Evolutionary conservation across 2,329 filamentous ascomycete genomes (phyloP).

Genomic region (Tetracladium maxilliforme): DNA sequence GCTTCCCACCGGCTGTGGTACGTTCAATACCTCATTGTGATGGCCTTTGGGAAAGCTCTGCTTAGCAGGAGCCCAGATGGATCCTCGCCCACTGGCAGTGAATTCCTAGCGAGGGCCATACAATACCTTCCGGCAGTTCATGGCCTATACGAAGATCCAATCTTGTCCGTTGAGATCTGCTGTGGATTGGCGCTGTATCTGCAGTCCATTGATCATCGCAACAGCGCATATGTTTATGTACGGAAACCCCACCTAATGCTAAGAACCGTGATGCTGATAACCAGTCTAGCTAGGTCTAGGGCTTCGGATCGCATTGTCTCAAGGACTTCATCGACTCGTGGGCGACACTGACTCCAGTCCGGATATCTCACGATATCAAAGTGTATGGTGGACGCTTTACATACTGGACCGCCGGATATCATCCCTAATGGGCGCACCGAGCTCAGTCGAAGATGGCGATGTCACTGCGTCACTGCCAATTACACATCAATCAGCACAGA

Average conservation of each 20-base stretch:
- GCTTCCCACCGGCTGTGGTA: conserved; percentile 13
- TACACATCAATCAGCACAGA: conserved; percentile 10
- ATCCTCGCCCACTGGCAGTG: conserved; percentile 12
- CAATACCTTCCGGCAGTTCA: conserved; percentile 18
- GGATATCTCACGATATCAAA: conserved; percentile 16
- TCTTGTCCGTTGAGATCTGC: conserved; percentile 20
- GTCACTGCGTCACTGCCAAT: conserved; percentile 18
- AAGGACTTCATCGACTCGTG: conserved; percentile 23
- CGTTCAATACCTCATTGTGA: conserved; percentile 10
- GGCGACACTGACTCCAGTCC: conserved; percentile 18
- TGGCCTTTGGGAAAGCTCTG: conserved; percentile 12
- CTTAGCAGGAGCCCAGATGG: conserved; percentile 6
- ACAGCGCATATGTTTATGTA: conserved; percentile 16
- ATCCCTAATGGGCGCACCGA: conserved; percentile 20
- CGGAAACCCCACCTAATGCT: conserved; percentile 2
- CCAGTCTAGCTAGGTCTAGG: conserved; percentile 19
- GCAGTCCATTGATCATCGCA: conserved; percentile 20
- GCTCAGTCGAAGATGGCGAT: conserved; percentile 21
- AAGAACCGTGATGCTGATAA: neutral
- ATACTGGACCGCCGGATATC: conserved; percentile 24
- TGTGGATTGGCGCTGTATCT: conserved; percentile 20
- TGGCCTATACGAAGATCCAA: conserved; percentile 18
- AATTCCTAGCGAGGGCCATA: conserved; percentile 18
- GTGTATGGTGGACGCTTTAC: conserved; percentile 25
- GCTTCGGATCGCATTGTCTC: conserved; percentile 23